Evolutionary conservation across 2,329 filamentous ascomycete genomes (phyloP).

Genomic region (Juglanconis juglandina): DNA sequence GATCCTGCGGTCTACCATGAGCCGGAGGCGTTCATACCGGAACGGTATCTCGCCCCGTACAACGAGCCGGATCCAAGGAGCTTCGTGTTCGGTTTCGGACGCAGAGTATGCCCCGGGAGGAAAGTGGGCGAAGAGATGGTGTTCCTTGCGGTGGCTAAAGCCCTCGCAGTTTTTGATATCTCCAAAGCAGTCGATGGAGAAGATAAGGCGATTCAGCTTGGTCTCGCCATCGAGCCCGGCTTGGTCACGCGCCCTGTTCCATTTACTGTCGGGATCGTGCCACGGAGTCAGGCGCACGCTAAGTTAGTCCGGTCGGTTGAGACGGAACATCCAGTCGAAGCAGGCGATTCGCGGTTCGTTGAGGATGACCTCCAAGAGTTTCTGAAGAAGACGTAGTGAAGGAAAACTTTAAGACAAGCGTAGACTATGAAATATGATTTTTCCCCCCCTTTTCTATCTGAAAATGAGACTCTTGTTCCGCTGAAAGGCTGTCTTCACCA

Average conservation of each 20-base stretch:
- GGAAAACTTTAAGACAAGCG: background rate
- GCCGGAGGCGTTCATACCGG: slow-evolving; percentile 1
- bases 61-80: background rate
- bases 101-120: slow-evolving; percentile 6
- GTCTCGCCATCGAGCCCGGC: background rate
- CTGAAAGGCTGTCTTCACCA: no score
- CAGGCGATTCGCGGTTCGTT: background rate
- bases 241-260: background rate
- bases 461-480: no score
- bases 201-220: background rate
- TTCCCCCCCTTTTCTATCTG: no score
- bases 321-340: background rate
- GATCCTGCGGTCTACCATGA: slow-evolving; percentile 10
- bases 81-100: slow-evolving; percentile 9
- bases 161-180: background rate
- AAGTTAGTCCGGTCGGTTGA: background rate
- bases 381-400: background rate
- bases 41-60: slow-evolving; percentile 11
- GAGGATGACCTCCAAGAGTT: background rate
- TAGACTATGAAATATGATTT: no score
- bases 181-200: background rate
- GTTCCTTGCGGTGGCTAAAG: background rate
- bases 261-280: background rate
- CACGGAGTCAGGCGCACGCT: background rate
- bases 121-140: background rate